Base-by-base conservation (phyloP, 768 basidiomycete genomes). In the Coprinellus micaceus region DNA sequence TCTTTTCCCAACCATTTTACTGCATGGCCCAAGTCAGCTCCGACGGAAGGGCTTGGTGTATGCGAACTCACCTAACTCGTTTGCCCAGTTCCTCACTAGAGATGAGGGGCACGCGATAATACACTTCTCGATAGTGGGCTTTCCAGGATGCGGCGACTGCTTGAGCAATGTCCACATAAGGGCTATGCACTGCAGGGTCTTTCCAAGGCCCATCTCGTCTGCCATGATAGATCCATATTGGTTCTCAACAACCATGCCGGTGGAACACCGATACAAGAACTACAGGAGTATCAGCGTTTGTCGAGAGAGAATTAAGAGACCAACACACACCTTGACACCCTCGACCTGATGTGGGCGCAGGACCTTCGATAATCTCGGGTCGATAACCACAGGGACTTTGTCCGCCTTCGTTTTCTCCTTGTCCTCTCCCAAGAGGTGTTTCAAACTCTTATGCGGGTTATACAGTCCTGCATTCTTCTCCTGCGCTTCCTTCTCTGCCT, bases 141-240 rank as follows among this genome's bases (percentile, higher is more conserved):
- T 97, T 26, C 88, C 84, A 0, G 94, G 76, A 51, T 86, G 84
- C 0, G 97, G 94, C 0, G 97, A 98, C 66, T 99, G 97, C 70
- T 94, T 97, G 49, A 98, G 74, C 12, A 98, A 71, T 0, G 96
- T 98, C 94, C 95, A 98, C 56, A 99, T 71, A 19, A 99, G 81
- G 2, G 96, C 81, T 59, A 99, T 98, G 67, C 97, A 98, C 67
- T 99, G 97, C 15, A 99, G 78, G 15, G 95, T 96, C 71, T 97
- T 95, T 17, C 93, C 96, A 13, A 98, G 83, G 64, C 96, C 96
- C 96, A 99, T 99, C 71, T 96, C 96, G 66, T 99, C 96, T 1
- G 96, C 96, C 96, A 99, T 98, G 69, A 99, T 99, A 66, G 96
- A 98, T 0, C 91, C 92, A 58, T 86, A 88, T 59, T 96, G 93